Evolutionary conservation across 768 basidiomycete genomes (phyloP), one percentile per base, ranked within the genome.

Genomic region (Dacryopinax primogenitus): DNA sequence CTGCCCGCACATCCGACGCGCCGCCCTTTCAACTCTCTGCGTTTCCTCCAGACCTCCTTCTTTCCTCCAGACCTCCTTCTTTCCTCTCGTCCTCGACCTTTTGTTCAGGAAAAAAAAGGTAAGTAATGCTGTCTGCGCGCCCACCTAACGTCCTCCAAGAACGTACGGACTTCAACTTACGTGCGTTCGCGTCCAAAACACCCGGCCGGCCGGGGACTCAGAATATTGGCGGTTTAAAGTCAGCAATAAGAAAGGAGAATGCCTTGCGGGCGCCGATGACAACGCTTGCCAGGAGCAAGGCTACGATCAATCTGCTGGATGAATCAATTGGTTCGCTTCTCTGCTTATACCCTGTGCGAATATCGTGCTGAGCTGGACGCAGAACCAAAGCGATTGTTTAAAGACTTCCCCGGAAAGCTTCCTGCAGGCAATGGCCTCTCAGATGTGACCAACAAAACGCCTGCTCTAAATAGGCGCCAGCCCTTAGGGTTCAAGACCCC

Each of bases 91-190:
- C 9, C 51, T 44, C 41, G 41, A 44, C 41, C 41, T 3, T 18
- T 44, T 44, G 23, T 23, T 44, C 18, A 44, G n/a, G n/a, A 39
- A 39, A n/a, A n/a, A 39, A 39, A 39, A 39, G 13, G 4, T 30
- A 58, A 21, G 51, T 58, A 58, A 58, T 58, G 51, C 51, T 58
- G 26, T 58, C 51, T 30, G 51, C 51, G 9, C 51, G 51, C 51
- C 26, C 51, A 3, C 51, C 51, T 13, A 58, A 58, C 51, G 32
- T 58, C 51, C 51, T 58, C 26, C 51, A 28, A 15, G 51, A 58
- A 23, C 51, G 30, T 6, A 15, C 51, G 13, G 51, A 58, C 26
- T 58, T 58, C 51, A 11, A 15, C 51, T 23, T 30, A 3, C 51
- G 51, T 18, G 51, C 51, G 30, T 11, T 11, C 13, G 51, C 51